Percentiles rank a stretch among this genome's conserved stretches.
Conservation (phyloP, 1,284 basidiomycete genomes). For the Naganishia albida region DNA sequence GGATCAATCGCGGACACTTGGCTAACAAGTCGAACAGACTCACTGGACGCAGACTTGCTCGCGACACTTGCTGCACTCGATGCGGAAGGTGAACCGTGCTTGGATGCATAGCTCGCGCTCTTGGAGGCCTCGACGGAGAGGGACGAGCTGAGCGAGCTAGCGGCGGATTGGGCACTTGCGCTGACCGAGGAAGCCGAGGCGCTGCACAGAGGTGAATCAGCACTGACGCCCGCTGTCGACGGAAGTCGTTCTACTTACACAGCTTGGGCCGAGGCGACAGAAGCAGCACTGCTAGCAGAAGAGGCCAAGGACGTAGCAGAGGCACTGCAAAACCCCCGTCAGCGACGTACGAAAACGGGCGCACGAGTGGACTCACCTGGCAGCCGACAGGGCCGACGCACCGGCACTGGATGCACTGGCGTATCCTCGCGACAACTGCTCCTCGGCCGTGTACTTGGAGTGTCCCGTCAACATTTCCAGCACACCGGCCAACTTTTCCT, state of each 20-base stretch:
- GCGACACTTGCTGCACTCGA: conserved; percentile 45
- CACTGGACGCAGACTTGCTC: conserved; percentile 44
- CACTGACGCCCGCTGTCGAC: neutral
- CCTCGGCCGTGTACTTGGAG: conserved; percentile 51
- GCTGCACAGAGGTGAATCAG: conserved; percentile 43
- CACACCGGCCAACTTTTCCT: conserved; percentile 62
- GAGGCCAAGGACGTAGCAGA: conserved; percentile 36
- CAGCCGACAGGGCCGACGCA: conserved; percentile 29
- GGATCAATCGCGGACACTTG: neutral
- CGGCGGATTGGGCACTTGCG: conserved; percentile 42
- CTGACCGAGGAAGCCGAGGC: conserved; percentile 37
- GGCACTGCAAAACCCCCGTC: neutral
- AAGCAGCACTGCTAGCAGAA: conserved; percentile 38
- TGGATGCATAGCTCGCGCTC: conserved; percentile 43
- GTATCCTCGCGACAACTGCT: conserved; percentile 51
- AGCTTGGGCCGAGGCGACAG: conserved; percentile 42
- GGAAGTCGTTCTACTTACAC: conserved; percentile 18
- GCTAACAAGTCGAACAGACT: neutral
- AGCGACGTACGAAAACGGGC: neutral
- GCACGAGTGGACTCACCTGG: neutral
- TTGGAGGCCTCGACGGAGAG: conserved; percentile 47
- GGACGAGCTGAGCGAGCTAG: conserved; percentile 44
- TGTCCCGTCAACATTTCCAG: conserved; percentile 45
- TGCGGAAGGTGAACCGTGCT: conserved; percentile 44
- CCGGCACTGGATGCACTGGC: conserved; percentile 37